phyloP scores from a whole-genome alignment of 106 monocot species.

The Dendrobium huoshanense region DNA sequence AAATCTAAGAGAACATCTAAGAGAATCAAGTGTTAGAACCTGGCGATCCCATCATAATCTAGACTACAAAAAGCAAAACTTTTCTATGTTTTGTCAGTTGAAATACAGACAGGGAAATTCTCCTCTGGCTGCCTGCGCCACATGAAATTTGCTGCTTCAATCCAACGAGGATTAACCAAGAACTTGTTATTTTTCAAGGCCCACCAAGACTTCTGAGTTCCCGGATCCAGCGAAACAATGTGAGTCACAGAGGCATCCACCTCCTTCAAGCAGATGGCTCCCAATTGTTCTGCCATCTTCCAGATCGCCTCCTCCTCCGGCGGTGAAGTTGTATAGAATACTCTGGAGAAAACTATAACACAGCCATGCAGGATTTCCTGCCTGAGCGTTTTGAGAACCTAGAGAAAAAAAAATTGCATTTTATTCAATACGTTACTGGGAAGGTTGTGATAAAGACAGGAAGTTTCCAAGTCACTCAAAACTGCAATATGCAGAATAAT shows the following conservation, averaged over 20 bases:
- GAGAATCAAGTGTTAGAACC: too few species aligned
- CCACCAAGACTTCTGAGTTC: slow-evolving; percentile 69
- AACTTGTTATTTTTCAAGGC: slow-evolving; percentile 66
- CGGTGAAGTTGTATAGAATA: slow-evolving; percentile 32
- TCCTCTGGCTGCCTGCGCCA: slow-evolving; percentile 62
- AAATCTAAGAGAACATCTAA: too few species aligned
- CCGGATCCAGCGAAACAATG: slow-evolving; percentile 39
- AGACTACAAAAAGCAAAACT: not conserved
- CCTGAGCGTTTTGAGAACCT: slow-evolving; percentile 49
- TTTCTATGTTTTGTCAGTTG: not conserved
- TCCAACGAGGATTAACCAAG: slow-evolving; percentile 76
- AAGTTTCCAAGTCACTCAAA: too few species aligned
- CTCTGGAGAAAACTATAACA: slow-evolving; percentile 63
- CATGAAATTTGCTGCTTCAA: slow-evolving; percentile 64
- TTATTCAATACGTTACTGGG: not conserved
- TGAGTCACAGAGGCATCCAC: slow-evolving; percentile 66
- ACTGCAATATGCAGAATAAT: too few species aligned
- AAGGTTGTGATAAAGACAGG: too few species aligned
- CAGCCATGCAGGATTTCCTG: slow-evolving; percentile 60
- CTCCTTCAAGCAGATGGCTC: slow-evolving; percentile 55
- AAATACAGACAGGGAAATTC: slow-evolving; percentile 36
- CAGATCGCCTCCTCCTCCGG: slow-evolving; percentile 64
- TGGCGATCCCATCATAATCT: not conserved
- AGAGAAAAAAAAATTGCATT: not conserved
- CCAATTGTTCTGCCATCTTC: slow-evolving; percentile 70